Conservation (phyloP, 306 rosid genomes). For the Dryas alaskensis region DNA sequence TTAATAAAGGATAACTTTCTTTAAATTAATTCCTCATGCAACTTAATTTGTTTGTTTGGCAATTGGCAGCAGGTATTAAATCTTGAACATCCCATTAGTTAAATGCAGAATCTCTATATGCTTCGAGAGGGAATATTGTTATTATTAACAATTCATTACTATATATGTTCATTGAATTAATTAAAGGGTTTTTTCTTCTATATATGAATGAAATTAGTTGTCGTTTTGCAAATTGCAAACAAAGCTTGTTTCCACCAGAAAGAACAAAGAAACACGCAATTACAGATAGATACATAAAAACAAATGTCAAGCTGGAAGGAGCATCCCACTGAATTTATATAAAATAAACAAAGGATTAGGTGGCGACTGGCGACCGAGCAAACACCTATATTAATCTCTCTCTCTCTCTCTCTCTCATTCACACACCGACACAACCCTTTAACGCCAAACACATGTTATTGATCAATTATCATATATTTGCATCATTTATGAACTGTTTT, state of each 20-base stretch:
- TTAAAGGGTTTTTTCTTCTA: not conserved
- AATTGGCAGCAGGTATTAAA: not conserved
- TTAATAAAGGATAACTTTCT: not conserved
- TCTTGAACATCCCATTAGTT: not conserved
- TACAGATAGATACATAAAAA: conserved; percentile 12
- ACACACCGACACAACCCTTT: conserved; percentile 28
- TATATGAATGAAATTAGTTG: not conserved
- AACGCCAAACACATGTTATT: conserved; percentile 16
- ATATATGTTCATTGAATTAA: not conserved
- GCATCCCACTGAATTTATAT: not conserved
- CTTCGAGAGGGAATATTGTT: not conserved
- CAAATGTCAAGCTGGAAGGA: conserved; percentile 34
- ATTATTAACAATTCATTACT: no score
- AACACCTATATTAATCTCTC: not conserved
- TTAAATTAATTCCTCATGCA: not conserved
- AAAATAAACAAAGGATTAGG: conserved; percentile 7
- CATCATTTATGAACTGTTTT: not conserved
- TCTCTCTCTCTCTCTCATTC: not conserved
- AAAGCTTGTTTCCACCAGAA: conserved; percentile 2
- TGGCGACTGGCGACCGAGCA: not conserved
- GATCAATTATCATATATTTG: not conserved
- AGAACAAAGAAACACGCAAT: conserved; percentile 18
- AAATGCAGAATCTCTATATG: not conserved
- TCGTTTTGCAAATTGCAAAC: conserved; percentile 12
- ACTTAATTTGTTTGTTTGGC: not conserved